Conservation (phyloP, 2,329 filamentous ascomycete genomes). For the Clonostachys rhizophaga region DNA sequence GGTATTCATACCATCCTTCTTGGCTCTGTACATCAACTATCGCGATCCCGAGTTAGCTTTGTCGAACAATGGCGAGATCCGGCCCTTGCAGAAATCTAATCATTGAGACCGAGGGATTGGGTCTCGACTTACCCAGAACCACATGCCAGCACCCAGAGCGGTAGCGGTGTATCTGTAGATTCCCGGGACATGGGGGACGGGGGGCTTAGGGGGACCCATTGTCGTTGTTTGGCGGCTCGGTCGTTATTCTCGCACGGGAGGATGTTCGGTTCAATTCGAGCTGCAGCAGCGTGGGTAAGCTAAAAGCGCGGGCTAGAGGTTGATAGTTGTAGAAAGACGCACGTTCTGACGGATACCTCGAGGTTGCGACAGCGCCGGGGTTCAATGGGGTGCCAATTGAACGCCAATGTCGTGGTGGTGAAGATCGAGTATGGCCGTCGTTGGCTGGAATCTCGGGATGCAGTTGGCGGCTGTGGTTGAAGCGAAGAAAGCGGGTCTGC, state of each 20-base stretch:
- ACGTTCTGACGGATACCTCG: too few relatives aligned
- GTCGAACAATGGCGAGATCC: too few relatives aligned
- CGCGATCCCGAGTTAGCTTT: neutral
- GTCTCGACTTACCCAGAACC: constrained; percentile 81
- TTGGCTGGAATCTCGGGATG: too few relatives aligned
- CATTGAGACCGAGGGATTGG: neutral
- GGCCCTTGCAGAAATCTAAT: too few relatives aligned
- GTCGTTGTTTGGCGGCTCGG: neutral
- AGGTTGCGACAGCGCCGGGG: too few relatives aligned
- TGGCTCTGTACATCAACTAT: constrained; percentile 92
- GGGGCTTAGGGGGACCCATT: constrained; percentile 20
- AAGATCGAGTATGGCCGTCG: too few relatives aligned
- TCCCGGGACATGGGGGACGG: constrained; percentile 43
- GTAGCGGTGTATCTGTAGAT: constrained; percentile 85
- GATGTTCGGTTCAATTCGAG: neutral
- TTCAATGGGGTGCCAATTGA: too few relatives aligned
- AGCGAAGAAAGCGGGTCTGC: too few relatives aligned
- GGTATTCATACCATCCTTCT: constrained; percentile 71
- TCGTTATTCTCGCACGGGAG: neutral
- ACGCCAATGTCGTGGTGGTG: too few relatives aligned
- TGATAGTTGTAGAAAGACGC: too few relatives aligned
- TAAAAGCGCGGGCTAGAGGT: too few relatives aligned
- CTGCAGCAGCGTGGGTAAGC: neutral
- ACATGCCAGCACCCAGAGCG: constrained; percentile 91
- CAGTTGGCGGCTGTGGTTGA: too few relatives aligned